Conservation (phyloP, 2,329 filamentous ascomycete species). For the Cercospora sp. region DNA sequence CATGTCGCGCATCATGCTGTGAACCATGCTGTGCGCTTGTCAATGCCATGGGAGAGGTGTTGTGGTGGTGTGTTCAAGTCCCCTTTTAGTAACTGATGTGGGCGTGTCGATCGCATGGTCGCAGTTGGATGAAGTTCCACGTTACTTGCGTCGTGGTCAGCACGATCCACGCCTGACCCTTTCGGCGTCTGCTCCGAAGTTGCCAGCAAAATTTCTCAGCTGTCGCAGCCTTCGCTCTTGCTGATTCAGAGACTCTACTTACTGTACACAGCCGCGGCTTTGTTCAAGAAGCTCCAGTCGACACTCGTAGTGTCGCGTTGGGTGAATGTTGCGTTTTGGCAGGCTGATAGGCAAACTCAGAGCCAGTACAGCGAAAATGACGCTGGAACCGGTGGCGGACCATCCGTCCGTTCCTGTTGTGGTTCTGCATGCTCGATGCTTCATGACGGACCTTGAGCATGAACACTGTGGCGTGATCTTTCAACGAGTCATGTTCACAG, state of each 20-base stretch:
- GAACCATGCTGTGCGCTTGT: neutral
- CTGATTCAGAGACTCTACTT: conserved; percentile 16
- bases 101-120: neutral
- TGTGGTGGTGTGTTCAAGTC: neutral
- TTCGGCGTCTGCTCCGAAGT: conserved; percentile 1
- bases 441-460: conserved; percentile 16
- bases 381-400: neutral
- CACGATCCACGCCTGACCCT: neutral
- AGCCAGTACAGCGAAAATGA: neutral
- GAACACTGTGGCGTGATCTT: neutral
- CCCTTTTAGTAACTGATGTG: neutral
- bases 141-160: neutral
- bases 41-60: neutral
- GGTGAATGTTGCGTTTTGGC: no score
- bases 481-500: conserved; percentile 1
- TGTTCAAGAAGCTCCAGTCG: neutral
- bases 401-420: neutral
- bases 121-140: neutral
- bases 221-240: conserved; percentile 14
- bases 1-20: neutral
- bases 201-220: conserved; percentile 14
- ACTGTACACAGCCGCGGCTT: neutral
- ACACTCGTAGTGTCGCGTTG: neutral
- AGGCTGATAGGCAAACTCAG: no score
- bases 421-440: neutral